Conservation (phyloP, 192 early-diverging fungal genomes). For the Polychytrium aggregatum region DNA sequence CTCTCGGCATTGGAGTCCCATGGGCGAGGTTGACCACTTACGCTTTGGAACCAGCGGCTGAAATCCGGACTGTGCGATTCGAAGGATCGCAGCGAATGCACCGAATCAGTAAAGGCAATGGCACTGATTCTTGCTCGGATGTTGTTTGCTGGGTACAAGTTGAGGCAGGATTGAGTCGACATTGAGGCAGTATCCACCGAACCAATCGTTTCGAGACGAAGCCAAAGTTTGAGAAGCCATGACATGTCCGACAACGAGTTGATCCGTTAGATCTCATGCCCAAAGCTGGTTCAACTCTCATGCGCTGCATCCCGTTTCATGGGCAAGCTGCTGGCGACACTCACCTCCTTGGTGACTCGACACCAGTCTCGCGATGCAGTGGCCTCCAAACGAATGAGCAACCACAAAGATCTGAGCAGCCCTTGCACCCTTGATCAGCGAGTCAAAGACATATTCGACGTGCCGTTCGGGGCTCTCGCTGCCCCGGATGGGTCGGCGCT, state of each 20-base stretch:
- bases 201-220: too few relatives aligned
- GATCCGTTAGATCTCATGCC: too few relatives aligned
- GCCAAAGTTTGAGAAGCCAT: too few relatives aligned
- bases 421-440: background rate
- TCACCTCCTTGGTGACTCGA: background rate
- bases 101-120: slow-evolving; percentile 10
- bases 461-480: slow-evolving; percentile 3
- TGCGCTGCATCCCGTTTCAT: too few relatives aligned
- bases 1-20: too few relatives aligned
- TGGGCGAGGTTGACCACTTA: background rate
- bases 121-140: too few relatives aligned
- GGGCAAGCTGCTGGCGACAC: too few relatives aligned
- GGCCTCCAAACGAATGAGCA: slow-evolving; percentile 7
- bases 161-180: too few relatives aligned
- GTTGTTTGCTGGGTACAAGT: too few relatives aligned
- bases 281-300: too few relatives aligned
- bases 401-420: slow-evolving; percentile 1
- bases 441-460: slow-evolving; percentile 4
- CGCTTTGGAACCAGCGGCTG: background rate
- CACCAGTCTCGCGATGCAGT: slow-evolving; percentile 1
- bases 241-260: too few relatives aligned
- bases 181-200: background rate
- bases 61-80: background rate
- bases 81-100: background rate
- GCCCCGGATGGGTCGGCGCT: background rate